Evolutionary conservation across 768 basidiomycete genomes (phyloP).

Genomic region (Termitomyces eurrhizus): DNA sequence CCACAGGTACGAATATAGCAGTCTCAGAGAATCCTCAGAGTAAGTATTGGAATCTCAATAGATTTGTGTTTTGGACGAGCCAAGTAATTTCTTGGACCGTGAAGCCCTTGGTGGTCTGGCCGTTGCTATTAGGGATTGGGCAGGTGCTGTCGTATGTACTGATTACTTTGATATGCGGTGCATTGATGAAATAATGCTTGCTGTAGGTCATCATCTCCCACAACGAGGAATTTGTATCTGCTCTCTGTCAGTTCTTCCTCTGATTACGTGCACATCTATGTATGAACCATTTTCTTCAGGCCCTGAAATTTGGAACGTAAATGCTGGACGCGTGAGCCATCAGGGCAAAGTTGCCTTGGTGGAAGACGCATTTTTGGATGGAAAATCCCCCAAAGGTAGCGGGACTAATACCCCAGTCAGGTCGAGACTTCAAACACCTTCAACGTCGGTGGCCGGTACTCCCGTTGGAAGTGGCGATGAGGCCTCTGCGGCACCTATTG

Average conservation of each 20-base stretch:
- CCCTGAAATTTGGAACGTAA: constrained; percentile 94
- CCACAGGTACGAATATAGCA: constrained; percentile 58
- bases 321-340: constrained; percentile 77
- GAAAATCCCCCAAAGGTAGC: constrained; percentile 67
- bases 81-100: constrained; percentile 96
- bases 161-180: constrained; percentile 8
- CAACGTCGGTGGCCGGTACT: constrained; percentile 66
- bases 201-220: constrained; percentile 90
- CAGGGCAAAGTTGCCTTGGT: constrained; percentile 85
- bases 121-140: constrained; percentile 93
- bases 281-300: constrained; percentile 36
- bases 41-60: constrained; percentile 14
- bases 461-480: constrained; percentile 80
- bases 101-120: constrained; percentile 94
- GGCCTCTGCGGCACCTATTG: constrained; percentile 39
- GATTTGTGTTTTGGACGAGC: constrained; percentile 83
- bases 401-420: constrained; percentile 66
- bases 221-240: constrained; percentile 83
- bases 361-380: constrained; percentile 78
- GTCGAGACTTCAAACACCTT: constrained; percentile 68
- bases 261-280: constrained; percentile 5
- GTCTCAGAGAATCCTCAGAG: neutral
- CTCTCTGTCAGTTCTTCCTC: constrained; percentile 58
- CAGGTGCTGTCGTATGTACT: constrained; percentile 73
- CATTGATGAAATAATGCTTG: neutral